Conservation (phyloP, 2,329 filamentous ascomycete genomes). For the Penicillium sp. region DNA sequence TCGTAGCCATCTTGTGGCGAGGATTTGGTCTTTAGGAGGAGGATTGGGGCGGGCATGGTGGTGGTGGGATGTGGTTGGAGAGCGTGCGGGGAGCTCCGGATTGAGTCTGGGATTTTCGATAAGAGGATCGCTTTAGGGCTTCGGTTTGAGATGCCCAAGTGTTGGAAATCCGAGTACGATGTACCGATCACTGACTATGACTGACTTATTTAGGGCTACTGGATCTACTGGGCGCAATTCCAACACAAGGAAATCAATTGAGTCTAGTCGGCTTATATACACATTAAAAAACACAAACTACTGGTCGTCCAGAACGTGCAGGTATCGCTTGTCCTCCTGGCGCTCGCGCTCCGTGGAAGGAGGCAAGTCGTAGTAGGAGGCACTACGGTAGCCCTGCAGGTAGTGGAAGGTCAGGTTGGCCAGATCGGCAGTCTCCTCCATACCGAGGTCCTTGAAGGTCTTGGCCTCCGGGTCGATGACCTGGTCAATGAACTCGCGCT, state of each 20-base stretch:
- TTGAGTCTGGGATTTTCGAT: neutral
- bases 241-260: constrained; percentile 38
- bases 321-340: constrained; percentile 92
- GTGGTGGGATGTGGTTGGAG: neutral
- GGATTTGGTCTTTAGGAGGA: constrained; percentile 53
- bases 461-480: constrained; percentile 85
- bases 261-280: constrained; percentile 45
- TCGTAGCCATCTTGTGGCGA: constrained; percentile 48
- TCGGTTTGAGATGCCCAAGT: too few relatives aligned
- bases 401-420: constrained; percentile 90
- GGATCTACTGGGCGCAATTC: constrained; percentile 1
- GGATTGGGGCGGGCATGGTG: constrained; percentile 32
- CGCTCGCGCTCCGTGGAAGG: constrained; percentile 94
- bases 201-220: neutral
- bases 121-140: neutral
- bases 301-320: constrained; percentile 89
- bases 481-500: constrained; percentile 90
- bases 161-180: neutral
- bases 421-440: constrained; percentile 79
- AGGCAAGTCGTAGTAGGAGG: constrained; percentile 87
- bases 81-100: constrained; percentile 1
- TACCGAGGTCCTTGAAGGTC: constrained; percentile 91
- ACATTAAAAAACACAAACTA: constrained; percentile 51
- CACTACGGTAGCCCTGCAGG: constrained; percentile 87
- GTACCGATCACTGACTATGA: neutral